A percentile compares a stretch with the other conserved stretches of the same genome.
Evolutionary conservation across 768 basidiomycete genomes (phyloP).

Genomic region (Omphalotus guepiniiformis): DNA sequence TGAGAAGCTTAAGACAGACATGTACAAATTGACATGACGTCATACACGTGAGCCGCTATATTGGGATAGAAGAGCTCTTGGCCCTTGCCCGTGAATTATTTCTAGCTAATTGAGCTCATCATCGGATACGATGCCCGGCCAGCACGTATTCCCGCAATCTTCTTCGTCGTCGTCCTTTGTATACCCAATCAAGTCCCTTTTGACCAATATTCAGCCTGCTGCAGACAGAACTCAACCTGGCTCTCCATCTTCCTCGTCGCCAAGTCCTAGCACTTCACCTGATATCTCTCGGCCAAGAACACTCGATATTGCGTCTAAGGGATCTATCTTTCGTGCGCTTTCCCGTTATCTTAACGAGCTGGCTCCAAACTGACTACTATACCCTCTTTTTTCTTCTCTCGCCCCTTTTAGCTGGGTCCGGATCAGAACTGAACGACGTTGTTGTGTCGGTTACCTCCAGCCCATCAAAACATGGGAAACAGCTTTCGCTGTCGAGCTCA

Average conservation of each 20-base stretch:
- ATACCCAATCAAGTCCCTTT: constrained; percentile 38
- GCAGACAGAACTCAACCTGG: not conserved
- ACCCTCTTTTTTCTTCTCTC: not conserved
- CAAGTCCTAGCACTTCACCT: not conserved
- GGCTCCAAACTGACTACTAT: not conserved
- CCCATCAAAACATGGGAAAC: not conserved
- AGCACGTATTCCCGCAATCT: not conserved
- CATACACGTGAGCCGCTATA: too few relatives aligned
- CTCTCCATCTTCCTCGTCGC: not conserved
- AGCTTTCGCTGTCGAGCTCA: not conserved
- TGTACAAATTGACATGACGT: too few relatives aligned
- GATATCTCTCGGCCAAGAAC: not conserved
- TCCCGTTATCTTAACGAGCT: too few relatives aligned
- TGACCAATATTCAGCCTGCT: constrained; percentile 33
- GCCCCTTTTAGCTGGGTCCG: not conserved
- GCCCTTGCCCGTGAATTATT: too few relatives aligned
- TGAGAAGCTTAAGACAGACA: too few relatives aligned
- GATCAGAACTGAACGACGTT: not conserved
- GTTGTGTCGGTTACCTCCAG: not conserved
- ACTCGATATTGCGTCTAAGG: constrained; percentile 1
- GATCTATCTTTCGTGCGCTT: not conserved
- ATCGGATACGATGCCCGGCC: not conserved
- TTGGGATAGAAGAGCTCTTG: too few relatives aligned
- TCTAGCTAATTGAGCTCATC: too few relatives aligned
- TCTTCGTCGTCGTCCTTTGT: constrained; percentile 25